These are phyloP conservation scores for Oxytropis ochrocephala DNA, from an alignment of 306 rosid genomes.

Conservation along the genomic window DNA sequence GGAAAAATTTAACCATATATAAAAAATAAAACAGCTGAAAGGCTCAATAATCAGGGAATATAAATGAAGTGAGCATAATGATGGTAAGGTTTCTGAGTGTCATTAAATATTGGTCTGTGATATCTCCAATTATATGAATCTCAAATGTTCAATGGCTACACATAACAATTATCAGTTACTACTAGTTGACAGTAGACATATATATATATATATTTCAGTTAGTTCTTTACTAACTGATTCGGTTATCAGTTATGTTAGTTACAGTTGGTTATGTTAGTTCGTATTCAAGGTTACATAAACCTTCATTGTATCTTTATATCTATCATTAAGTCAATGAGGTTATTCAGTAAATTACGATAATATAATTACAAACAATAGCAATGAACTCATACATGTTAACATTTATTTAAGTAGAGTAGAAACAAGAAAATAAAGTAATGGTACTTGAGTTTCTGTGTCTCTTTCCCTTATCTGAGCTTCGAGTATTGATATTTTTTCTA, in stretches of 20 bases:
- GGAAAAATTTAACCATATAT: neutral
- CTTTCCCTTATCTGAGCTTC: constrained; percentile 66
- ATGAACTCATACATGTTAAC: neutral
- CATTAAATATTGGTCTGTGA: neutral
- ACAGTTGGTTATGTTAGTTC: too few species aligned
- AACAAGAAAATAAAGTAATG: constrained; percentile 8
- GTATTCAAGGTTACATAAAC: too few species aligned
- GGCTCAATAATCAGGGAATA: neutral
- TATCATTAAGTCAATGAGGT: too few species aligned
- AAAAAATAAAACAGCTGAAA: neutral
- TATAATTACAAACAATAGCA: neutral
- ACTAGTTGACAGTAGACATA: too few species aligned
- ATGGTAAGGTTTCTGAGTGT: neutral
- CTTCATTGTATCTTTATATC: too few species aligned
- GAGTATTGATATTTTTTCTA: constrained; percentile 69
- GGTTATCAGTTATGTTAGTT: too few species aligned
- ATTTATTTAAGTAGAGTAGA: neutral
- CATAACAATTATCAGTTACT: neutral
- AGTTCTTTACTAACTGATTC: too few species aligned
- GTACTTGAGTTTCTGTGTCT: constrained; percentile 44
- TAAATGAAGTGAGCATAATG: neutral
- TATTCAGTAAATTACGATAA: neutral
- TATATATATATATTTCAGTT: too few species aligned
- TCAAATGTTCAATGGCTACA: neutral
- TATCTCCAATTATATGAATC: neutral